Base-by-base conservation (phyloP, 768 basidiomycete species). In the Tricholoma hemisulphureum region DNA sequence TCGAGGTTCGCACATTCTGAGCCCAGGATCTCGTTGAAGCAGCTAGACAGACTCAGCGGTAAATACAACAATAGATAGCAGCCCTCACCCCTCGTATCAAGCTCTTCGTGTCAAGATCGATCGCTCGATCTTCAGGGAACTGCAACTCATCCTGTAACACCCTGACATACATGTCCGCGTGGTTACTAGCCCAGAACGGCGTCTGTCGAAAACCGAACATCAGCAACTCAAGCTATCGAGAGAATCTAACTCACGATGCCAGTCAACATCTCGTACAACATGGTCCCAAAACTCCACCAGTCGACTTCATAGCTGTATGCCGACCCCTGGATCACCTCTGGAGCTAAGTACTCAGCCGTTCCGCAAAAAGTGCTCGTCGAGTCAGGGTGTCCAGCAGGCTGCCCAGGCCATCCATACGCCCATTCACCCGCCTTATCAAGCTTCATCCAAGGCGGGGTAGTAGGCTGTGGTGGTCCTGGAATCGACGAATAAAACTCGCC, bases 241-340 rank as follows among this genome's bases (percentile, higher is more conserved):
- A 28, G 5, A 13, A 29, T 24, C 48, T 58, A 43, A 85, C 89
- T 78, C 72, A 95, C 95, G 62, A 95, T 90, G 24, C 96, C 96
- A 35, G 92, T 91, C 73, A 98, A 76, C 90, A 97, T 96, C 77
- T 98, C 96, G 70, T 92, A 94, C 58, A 98, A 75, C 91, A 98
- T 96, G 60, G 96, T 98, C 32, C 96, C 96, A 66, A 96, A 90
- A 62, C 89, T 92, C 95, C 95, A 99, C 92, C 94, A 96, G 70
- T 98, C 96, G 20, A 96, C 93, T 63, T 95, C 93, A 67, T 94
- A 98, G 62, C 88, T 88, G 69, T 98, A 96, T 18, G 87, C 83
- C 64, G 90, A 71, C 1, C 95, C 92, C 66, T 93, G 91, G 63
- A 98, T 93, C 45, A 98, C 95, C 74, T 99, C 96, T 0, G 97